These are phyloP conservation scores for Solanum hybrid DNA, from an alignment of 305 asterid species.

Conservation along the genomic window DNA sequence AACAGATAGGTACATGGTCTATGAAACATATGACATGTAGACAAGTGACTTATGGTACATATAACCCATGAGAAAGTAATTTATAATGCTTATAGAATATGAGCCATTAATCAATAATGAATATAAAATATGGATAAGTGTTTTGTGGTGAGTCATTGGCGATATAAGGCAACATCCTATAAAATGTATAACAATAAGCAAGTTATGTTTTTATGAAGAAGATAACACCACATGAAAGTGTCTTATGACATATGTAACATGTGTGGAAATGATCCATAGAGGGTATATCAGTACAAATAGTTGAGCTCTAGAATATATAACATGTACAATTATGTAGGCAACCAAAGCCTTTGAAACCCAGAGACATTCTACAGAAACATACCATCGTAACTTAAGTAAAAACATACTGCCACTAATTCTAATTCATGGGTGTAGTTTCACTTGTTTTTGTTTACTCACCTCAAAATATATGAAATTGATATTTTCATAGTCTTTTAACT, in stretches of 20 bases:
- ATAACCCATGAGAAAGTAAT: neutral
- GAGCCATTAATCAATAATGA: neutral
- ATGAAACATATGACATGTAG: neutral
- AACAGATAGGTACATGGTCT: neutral
- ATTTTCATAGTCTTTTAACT: too few relatives aligned
- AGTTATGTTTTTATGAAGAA: neutral
- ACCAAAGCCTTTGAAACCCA: neutral
- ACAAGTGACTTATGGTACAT: neutral
- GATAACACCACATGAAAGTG: neutral
- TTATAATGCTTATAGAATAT: neutral
- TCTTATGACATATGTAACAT: neutral
- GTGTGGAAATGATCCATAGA: neutral
- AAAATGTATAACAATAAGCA: neutral
- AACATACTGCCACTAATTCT: neutral
- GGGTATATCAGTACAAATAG: neutral
- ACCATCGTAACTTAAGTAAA: neutral
- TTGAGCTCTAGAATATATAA: too few relatives aligned
- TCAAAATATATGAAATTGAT: neutral
- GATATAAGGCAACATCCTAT: neutral
- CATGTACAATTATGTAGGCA: neutral
- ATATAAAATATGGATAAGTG: neutral
- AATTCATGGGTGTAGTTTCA: neutral
- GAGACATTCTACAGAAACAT: neutral
- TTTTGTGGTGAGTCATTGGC: neutral
- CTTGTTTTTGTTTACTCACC: neutral